Evolutionary conservation across 495 filamentous ascomycete species (phyloP).

Genomic region (Schizothecium vesticola): DNA sequence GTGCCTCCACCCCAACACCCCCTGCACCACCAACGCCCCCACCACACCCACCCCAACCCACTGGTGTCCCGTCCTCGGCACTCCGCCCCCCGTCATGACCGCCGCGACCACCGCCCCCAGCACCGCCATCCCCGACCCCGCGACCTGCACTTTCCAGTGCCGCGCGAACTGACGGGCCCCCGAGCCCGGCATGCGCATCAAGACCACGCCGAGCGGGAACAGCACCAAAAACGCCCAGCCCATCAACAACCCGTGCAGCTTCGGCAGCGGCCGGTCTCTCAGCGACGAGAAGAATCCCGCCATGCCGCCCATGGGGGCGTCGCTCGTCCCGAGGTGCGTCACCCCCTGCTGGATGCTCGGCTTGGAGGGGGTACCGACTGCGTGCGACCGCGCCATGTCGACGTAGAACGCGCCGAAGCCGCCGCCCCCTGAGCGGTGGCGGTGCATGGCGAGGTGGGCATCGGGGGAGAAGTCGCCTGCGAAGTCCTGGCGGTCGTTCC

Average conservation of each 20-base stretch:
- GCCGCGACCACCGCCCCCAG: slow-evolving; percentile 16
- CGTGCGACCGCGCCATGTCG: slow-evolving; percentile 13
- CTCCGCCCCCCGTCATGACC: slow-evolving; percentile 7
- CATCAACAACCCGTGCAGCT: slow-evolving; percentile 22
- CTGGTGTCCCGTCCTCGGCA: slow-evolving; percentile 22
- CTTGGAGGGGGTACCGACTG: not conserved
- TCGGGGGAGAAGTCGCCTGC: slow-evolving; percentile 4
- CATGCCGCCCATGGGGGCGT: slow-evolving; percentile 9
- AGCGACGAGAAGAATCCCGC: slow-evolving; percentile 8
- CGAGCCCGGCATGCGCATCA: slow-evolving; percentile 9
- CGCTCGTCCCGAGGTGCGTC: slow-evolving; percentile 6
- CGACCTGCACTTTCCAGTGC: slow-evolving; percentile 25
- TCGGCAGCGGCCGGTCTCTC: slow-evolving; percentile 9
- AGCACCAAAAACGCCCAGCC: slow-evolving; percentile 15
- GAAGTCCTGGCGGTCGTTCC: slow-evolving; percentile 26
- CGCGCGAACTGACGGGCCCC: slow-evolving; percentile 17
- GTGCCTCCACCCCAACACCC: slow-evolving; percentile 28
- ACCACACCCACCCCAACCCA: slow-evolving; percentile 17
- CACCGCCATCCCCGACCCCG: slow-evolving; percentile 11
- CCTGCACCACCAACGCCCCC: slow-evolving; percentile 13
- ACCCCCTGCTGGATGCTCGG: not conserved
- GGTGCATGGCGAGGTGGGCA: slow-evolving; percentile 23
- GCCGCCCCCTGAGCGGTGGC: slow-evolving; percentile 11
- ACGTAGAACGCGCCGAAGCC: slow-evolving; percentile 24
- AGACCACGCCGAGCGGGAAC: slow-evolving; percentile 20